Evolutionary conservation across 1,284 basidiomycete genomes (phyloP).

Genomic region (Cryptococcus deneoformans): DNA sequence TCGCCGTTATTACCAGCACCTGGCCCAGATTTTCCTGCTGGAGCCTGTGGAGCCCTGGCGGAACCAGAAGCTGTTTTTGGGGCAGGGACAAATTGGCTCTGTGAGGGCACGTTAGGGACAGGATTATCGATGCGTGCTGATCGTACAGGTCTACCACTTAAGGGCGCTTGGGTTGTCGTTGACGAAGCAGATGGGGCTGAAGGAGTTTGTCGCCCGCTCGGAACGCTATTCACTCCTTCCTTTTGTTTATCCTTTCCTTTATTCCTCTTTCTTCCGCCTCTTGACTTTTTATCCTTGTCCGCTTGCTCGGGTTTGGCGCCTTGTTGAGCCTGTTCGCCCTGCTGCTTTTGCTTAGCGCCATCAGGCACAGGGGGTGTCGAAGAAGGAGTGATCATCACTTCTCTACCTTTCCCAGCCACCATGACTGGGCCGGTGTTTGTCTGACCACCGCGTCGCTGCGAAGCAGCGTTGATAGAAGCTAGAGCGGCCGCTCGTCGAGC

Average conservation of each 20-base stretch:
- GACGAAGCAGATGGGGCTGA: background rate
- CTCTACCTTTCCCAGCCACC: slow-evolving; percentile 42
- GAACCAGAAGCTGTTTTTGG: too few relatives aligned
- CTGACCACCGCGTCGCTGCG: slow-evolving; percentile 30
- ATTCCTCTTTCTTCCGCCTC: slow-evolving; percentile 15
- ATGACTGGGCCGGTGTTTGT: slow-evolving; percentile 22
- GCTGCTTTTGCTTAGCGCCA: background rate
- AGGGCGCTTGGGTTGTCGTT: background rate
- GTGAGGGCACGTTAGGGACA: too few relatives aligned
- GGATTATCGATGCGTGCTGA: too few relatives aligned
- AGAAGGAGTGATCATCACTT: slow-evolving; percentile 25
- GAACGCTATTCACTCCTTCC: background rate
- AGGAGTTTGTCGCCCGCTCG: background rate
- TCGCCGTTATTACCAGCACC: too few relatives aligned
- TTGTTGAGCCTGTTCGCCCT: slow-evolving; percentile 1
- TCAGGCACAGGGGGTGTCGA: slow-evolving; percentile 3
- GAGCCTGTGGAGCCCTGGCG: too few relatives aligned
- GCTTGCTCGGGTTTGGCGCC: background rate
- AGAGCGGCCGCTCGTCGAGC: slow-evolving; percentile 28
- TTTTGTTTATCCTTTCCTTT: background rate
- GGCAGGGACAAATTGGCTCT: too few relatives aligned
- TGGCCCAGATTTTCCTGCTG: too few relatives aligned
- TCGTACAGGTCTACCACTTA: too few relatives aligned
- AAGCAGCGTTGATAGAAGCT: slow-evolving; percentile 32
- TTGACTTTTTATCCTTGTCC: slow-evolving; percentile 6